Percentiles rank a stretch among this genome's conserved stretches.
These are phyloP conservation scores for Yamadazyma insecticola DNA, from an alignment of 805 yeast species.

Conservation along the genomic window DNA sequence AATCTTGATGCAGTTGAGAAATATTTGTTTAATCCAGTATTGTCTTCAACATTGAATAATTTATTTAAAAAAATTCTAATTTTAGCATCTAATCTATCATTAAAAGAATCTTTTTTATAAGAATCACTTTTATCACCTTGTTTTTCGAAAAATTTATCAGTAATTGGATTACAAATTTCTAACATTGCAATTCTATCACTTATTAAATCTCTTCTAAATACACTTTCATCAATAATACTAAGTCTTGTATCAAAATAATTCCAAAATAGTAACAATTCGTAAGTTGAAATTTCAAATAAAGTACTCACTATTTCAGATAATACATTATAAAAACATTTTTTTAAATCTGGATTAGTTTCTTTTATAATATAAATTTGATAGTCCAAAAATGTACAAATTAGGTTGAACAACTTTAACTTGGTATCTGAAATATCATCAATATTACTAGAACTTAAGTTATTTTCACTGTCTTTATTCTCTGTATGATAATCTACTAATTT, in stretches of 20 bases:
- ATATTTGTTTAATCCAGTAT: constrained; percentile 41
- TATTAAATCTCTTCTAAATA: constrained; percentile 24
- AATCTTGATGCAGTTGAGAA: constrained; percentile 26
- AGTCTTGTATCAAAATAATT: constrained; percentile 30
- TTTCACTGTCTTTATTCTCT: too few relatives aligned
- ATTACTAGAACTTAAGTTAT: too few relatives aligned
- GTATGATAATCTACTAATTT: too few relatives aligned
- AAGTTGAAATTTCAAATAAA: constrained; percentile 17
- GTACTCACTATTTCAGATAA: constrained; percentile 20
- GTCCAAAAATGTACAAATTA: constrained; percentile 23
- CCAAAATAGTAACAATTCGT: constrained; percentile 27
- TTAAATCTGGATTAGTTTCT: constrained; percentile 12
- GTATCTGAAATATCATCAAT: too few relatives aligned
- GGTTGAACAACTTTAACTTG: too few relatives aligned
- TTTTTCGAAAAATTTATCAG: constrained; percentile 24
- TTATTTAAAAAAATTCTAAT: constrained; percentile 30
- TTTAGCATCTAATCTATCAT: constrained; percentile 32
- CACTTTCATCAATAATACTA: constrained; percentile 14
- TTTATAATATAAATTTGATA: constrained; percentile 17
- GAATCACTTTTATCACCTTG: constrained; percentile 22
- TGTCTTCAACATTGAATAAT: constrained; percentile 35
- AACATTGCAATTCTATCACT: constrained; percentile 35
- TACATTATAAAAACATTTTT: constrained; percentile 21
- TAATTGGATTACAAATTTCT: constrained; percentile 34
- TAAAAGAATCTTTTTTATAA: constrained; percentile 33